Evolutionary conservation across 225 moss, liverwort and hornwort genomes (phyloP).

Genomic region (Ulota crispa): DNA sequence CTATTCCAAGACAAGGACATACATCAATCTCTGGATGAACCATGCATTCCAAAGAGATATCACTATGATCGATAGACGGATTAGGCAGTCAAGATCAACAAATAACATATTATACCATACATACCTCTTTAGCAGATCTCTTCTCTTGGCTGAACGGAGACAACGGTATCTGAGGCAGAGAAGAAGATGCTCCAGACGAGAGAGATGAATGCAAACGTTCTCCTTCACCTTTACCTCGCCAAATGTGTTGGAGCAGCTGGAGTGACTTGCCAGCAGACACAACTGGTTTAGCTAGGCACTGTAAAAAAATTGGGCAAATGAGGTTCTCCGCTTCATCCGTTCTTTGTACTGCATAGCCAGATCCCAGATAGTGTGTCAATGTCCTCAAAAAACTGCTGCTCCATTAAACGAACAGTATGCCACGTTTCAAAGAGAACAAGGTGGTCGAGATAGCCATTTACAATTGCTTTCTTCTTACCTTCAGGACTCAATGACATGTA

Average conservation of each 20-base stretch:
- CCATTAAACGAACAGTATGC: not conserved
- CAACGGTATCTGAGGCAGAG: slow-evolving; percentile 52
- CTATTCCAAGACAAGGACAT: not conserved
- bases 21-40: not conserved
- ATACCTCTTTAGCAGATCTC: slow-evolving; percentile 55
- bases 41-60: not conserved
- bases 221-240: slow-evolving; percentile 64
- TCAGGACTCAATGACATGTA: slow-evolving; percentile 29
- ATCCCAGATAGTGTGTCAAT: slow-evolving; percentile 28
- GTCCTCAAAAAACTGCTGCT: slow-evolving; percentile 16
- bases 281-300: slow-evolving; percentile 82
- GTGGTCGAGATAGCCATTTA: not conserved
- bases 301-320: slow-evolving; percentile 81
- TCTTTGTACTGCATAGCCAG: slow-evolving; percentile 40
- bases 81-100: slow-evolving; percentile 5
- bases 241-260: slow-evolving; percentile 83
- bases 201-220: slow-evolving; percentile 35
- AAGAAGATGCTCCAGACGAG: slow-evolving; percentile 46
- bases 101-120: not conserved
- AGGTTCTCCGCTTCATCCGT: slow-evolving; percentile 51
- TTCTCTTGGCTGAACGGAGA: slow-evolving; percentile 66
- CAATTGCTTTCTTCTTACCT: slow-evolving; percentile 33
- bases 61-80: slow-evolving; percentile 1
- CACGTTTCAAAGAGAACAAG: slow-evolving; percentile 10
- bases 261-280: slow-evolving; percentile 97